phyloP scores from a whole-genome alignment of 441 rosid species.

The Brassica hybrid region DNA sequence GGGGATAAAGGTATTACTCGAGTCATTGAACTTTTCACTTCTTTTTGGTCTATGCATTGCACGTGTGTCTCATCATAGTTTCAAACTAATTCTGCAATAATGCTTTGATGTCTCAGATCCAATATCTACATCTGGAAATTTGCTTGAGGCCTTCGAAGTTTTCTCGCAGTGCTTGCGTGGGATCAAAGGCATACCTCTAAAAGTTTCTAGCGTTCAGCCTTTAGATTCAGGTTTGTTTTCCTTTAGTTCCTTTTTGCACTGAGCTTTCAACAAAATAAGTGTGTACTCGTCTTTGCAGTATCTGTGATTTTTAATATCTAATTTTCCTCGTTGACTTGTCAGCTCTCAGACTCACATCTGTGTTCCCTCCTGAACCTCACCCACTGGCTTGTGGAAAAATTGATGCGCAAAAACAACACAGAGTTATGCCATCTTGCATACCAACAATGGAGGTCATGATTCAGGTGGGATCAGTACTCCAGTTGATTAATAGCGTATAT shows the following conservation, averaged over 20 bases:
- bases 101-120: conserved; percentile 59
- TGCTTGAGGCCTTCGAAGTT: conserved; percentile 69
- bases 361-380: conserved; percentile 94
- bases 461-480: conserved; percentile 58
- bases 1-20: conserved; percentile 66
- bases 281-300: conserved; percentile 17
- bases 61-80: background rate
- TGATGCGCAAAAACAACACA: conserved; percentile 52
- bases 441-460: conserved; percentile 90
- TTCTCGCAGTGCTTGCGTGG: conserved; percentile 74
- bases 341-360: conserved; percentile 92
- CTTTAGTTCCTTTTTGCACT: conserved; percentile 28
- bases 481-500: conserved; percentile 11
- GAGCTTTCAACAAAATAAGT: conserved; percentile 19
- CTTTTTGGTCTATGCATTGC: conserved; percentile 2
- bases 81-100: background rate
- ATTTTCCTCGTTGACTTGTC: conserved; percentile 32
- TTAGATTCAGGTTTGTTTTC: conserved; percentile 70
- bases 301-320: background rate
- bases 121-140: conserved; percentile 59
- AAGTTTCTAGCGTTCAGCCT: conserved; percentile 82
- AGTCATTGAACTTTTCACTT: conserved; percentile 9
- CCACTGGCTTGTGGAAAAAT: conserved; percentile 66
- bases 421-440: conserved; percentile 63
- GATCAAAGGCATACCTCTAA: conserved; percentile 82